Evolutionary conservation across 208 protist genomes (phyloP), one percentile per base, ranked within the genome.

Genomic region (Trypanosoma platydactyli): DNA sequence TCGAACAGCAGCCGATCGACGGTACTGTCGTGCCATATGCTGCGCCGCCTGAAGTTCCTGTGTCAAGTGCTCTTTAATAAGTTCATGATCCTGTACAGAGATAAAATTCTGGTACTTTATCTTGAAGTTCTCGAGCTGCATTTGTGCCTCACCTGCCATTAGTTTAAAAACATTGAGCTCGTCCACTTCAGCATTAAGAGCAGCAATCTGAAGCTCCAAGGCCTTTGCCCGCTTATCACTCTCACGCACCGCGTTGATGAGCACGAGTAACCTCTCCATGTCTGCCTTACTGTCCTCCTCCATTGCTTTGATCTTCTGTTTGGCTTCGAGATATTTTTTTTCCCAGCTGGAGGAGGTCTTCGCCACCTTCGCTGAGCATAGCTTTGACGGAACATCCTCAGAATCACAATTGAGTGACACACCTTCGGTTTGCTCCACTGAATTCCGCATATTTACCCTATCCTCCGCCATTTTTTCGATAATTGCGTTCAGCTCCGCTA

Each of bases 161-260:
- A 80, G 63, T 64, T 92, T 89, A 64, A 92, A 90, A 57, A 91
- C 85, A 56, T 86, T 72, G 20, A 94, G 73, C 71, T 91, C 81
- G 24, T 81, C 83, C 7, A 92, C 71, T 63, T 92, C 79, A 6
- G 70, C 70, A 29, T 57, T 66, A 44, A 88, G 74, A 41, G 51
- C 35, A 4, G 67, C 38, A 18, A 92, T 64, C 1, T 84, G 65
- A 3, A 69, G 40, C 48, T 94, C 89, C 52, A 83, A 74, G 20
- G 70, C 71, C 59, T 94, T 92, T 46, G 91, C 45, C 2, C 86
- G 70, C 49, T 73, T 73, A 67, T 94, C 89, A 54, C 85, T 89
- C 52, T 94, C 89, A 5, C 86, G 68, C 58, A 94, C 64, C 13
- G 85, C 80, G 35, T 74, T 76, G 58, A 94, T 86, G 63, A 94